Percentiles rank a stretch among this genome's conserved stretches.
Conservation (phyloP, 2,329 filamentous ascomycete genomes). For the Paecilomyces sp. region DNA sequence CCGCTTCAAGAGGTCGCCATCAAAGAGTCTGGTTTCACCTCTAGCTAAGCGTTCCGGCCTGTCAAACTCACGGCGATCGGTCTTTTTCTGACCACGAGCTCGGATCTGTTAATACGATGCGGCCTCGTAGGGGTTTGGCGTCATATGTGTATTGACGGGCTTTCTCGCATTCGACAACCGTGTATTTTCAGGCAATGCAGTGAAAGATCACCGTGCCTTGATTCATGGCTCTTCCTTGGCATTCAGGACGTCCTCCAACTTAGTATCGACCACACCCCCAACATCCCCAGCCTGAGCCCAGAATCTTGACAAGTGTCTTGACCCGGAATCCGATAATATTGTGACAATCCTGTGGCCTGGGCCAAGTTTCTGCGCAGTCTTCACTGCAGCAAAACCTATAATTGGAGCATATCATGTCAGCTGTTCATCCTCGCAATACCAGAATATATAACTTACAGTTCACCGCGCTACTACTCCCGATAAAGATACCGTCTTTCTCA, state of each 20-base stretch:
- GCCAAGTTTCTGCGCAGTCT: conserved; percentile 39
- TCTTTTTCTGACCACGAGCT: neutral
- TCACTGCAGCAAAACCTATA: conserved; percentile 41
- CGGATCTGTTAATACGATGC: neutral
- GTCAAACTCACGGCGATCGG: neutral
- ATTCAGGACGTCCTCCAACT: conserved; percentile 39
- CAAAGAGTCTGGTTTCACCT: conserved; percentile 6
- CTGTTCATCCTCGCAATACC: neutral
- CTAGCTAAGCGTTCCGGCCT: neutral
- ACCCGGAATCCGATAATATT: conserved; percentile 44
- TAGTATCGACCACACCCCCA: conserved; percentile 37
- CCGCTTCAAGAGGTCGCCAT: conserved; percentile 2
- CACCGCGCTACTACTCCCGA: conserved; percentile 91
- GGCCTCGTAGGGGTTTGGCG: neutral
- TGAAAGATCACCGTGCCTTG: neutral
- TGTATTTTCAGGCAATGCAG: neutral
- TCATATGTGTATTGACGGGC: neutral
- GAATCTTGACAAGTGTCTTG: conserved; percentile 46
- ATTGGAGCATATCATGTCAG: conserved; percentile 3
- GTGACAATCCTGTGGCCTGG: conserved; percentile 44
- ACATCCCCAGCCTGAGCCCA: conserved; percentile 43
- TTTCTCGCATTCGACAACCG: neutral
- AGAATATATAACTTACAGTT: conserved; percentile 57
- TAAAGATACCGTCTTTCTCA: conserved; percentile 89
- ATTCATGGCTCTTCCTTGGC: conserved; percentile 24